Evolutionary conservation across 1,284 basidiomycete genomes (phyloP).

Genomic region (Coniferiporia sulphurascens): DNA sequence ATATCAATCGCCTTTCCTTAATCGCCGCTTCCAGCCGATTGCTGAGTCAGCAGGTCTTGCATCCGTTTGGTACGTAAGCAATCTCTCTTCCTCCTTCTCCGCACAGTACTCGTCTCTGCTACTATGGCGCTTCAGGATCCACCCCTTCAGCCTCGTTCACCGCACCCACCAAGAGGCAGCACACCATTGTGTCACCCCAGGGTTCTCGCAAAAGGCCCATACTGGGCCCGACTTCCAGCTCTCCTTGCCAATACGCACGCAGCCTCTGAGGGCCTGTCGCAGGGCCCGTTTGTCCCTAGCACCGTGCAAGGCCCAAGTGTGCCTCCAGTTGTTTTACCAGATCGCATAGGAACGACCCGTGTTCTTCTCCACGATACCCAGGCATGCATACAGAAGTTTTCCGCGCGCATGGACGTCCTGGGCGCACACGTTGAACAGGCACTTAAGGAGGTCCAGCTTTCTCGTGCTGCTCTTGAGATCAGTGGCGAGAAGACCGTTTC

Average conservation of each 20-base stretch:
- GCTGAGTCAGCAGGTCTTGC: neutral
- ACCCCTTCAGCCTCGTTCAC: neutral
- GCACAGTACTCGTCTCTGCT: neutral
- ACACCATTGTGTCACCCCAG: neutral
- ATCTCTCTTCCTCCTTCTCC: no score
- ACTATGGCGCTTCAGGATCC: neutral
- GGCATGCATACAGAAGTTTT: constrained; percentile 15
- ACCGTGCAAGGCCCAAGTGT: neutral
- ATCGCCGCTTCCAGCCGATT: neutral
- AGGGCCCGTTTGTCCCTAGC: neutral
- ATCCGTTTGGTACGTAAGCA: no score
- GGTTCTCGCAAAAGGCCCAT: constrained; percentile 5
- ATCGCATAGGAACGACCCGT: constrained; percentile 15
- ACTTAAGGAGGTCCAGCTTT: constrained; percentile 11
- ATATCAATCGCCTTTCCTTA: neutral
- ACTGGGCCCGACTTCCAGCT: constrained; percentile 11
- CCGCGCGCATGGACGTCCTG: constrained; percentile 13
- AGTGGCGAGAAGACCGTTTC: constrained; percentile 4
- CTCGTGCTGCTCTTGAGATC: constrained; percentile 8
- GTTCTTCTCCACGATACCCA: constrained; percentile 15
- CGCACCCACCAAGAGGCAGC: no score
- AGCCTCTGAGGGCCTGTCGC: neutral
- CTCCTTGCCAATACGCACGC: neutral
- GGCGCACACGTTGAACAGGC: constrained; percentile 10
- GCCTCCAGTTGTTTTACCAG: constrained; percentile 11